Base-by-base conservation (phyloP, 2,329 filamentous ascomycete genomes). In the Coniochaeta sp. region DNA sequence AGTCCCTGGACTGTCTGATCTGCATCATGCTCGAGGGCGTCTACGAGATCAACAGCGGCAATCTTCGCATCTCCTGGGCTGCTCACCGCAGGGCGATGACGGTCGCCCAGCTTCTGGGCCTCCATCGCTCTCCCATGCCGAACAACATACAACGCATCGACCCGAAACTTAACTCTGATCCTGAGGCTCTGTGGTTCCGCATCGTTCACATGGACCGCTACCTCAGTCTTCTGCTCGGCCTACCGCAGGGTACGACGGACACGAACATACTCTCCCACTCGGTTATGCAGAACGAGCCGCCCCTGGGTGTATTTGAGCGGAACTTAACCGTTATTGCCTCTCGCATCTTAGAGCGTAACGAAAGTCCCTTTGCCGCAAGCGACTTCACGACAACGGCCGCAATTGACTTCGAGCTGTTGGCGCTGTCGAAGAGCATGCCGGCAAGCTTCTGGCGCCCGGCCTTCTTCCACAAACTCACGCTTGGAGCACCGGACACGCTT, bases 1-100 rank as follows among this genome's bases (percentile, higher is more conserved):
- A 56, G 6, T 67, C 60, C 1, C 35, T 75, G 1, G 73, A 77
- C 50, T 63, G 68, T 2, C 53, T 76, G 8, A 64, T 70, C 22
- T 73, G 69, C 53, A 61, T 76, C 26, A 62, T 75, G 51, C 53
- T 76, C 1, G 71, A 75, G 53, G 60, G 60, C 7, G 49, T 67
- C 6, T 75, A 64, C 52, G 59, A 74, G 6, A 54, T 55, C 6
- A 69, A 72, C 30, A 26, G 49, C 20, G 72, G 73, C 0, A 71
- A 70, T 49, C 61, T 74, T n/a, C 65, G 70, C 10, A 63, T 63
- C 4, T 62, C 65, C 0, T 75, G 70, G 71, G 38, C 70, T 6
- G 60, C 64, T 1, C 55, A 59, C 20, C 67, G 71, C 3, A 61
- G 70, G 45, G 71, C 71, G 0, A 63, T 74, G 57, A 56, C 53